Percentiles rank a stretch among this genome's conserved stretches.
phyloP scores from a whole-genome alignment of 2,329 filamentous ascomycete genomes.

The Bipolaris zeicola region DNA sequence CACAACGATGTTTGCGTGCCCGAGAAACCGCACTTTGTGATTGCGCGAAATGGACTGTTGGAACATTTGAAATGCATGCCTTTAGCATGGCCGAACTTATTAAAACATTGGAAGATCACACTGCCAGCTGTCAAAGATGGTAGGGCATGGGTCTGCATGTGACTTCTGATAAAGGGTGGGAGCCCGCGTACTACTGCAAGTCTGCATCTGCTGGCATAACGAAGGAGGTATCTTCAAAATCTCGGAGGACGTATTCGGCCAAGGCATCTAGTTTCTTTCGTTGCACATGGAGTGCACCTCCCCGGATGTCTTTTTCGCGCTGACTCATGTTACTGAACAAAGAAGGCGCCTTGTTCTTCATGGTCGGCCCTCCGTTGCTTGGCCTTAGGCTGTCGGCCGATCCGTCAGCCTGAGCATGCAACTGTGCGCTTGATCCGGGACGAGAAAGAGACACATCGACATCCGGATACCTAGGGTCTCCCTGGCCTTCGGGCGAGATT shows the following conservation, averaged over 20 bases:
- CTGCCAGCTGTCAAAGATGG: not conserved
- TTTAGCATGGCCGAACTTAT: not conserved
- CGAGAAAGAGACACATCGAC: conserved; percentile 11
- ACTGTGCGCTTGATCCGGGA: conserved; percentile 13
- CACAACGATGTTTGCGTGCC: not conserved
- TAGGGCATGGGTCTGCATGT: not conserved
- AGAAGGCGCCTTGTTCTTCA: conserved; percentile 35
- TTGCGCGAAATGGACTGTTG: not conserved
- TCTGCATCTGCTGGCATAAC: conserved; percentile 54
- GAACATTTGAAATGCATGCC: not conserved
- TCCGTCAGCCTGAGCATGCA: conserved; percentile 9
- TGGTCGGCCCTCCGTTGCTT: conserved; percentile 4
- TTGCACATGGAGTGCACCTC: conserved; percentile 55
- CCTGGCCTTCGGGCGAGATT: conserved; percentile 52
- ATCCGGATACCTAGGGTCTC: conserved; percentile 49
- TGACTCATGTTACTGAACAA: conserved; percentile 47
- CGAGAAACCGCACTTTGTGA: not conserved
- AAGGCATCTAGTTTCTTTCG: conserved; percentile 56
- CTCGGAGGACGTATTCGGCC: conserved; percentile 50
- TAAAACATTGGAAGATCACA: not conserved
- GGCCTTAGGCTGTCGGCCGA: conserved; percentile 8
- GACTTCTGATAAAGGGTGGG: not conserved
- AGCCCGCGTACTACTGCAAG: conserved; percentile 32
- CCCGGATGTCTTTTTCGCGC: conserved; percentile 44
- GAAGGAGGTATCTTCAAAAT: conserved; percentile 54